Evolutionary conservation across 225 moss, liverwort and hornwort genomes (phyloP).

Genomic region (Neckera pumila): DNA sequence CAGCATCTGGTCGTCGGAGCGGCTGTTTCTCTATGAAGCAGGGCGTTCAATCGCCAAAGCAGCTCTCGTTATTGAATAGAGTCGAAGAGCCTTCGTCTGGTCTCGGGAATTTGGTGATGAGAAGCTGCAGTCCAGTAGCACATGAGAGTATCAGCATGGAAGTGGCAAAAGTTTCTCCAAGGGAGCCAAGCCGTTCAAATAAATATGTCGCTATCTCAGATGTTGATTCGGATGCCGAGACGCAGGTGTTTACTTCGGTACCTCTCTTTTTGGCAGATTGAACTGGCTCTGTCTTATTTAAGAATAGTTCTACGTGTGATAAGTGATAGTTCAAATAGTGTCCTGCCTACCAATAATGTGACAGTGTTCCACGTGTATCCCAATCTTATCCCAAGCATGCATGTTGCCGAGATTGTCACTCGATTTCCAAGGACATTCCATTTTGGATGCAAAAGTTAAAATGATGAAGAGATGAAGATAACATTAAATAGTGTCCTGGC

Average conservation of each 20-base stretch:
- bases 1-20: neutral
- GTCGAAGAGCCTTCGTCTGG: neutral
- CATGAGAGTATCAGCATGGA: neutral
- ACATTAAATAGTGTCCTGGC: neutral
- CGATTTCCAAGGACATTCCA: neutral
- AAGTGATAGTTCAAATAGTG: neutral
- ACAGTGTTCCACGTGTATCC: neutral
- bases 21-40: neutral
- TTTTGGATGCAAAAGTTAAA: neutral
- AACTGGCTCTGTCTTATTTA: neutral
- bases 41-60: neutral
- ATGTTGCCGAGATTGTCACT: neutral
- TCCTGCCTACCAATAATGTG: neutral
- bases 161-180: neutral
- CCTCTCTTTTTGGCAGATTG: neutral
- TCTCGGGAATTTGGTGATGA: neutral
- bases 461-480: neutral
- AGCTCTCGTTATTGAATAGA: neutral
- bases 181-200: neutral
- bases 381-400: neutral
- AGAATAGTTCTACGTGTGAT: neutral
- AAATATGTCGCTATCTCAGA: slow-evolving; percentile 1
- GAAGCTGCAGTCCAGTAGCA: neutral
- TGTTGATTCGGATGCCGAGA: slow-evolving; percentile 32
- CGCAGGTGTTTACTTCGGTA: slow-evolving; percentile 13